Base-by-base conservation (phyloP, 2,329 filamentous ascomycete species). In the Ophiostoma angusticollis region DNA sequence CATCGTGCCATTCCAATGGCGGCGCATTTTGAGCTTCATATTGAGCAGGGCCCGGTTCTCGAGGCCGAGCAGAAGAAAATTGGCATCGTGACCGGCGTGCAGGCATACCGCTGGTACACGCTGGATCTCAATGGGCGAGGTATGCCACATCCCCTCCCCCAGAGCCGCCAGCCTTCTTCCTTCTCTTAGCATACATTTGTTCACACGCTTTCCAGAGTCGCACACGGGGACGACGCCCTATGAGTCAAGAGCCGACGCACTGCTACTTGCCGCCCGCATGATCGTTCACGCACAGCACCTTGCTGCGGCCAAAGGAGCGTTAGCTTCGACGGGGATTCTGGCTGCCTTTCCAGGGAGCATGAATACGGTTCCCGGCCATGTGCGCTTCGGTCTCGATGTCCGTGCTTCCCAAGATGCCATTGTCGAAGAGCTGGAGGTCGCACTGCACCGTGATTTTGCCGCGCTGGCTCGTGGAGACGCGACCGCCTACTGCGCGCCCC, bases 21-120 rank as follows among this genome's bases (percentile, higher is more conserved):
- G 0, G 82, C 80, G 0, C 82, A 89, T 55, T 87, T 89, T 50
- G 83, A 89, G 55, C 66, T 89, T 9, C 84, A 91, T 52, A 89
- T 89, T 37, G 84, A 93, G 54, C 84, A 93, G 55, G 82, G 83
- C 0, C 82, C 82, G 0, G 72, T 84, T 28, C 66, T 93, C 1
- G 77, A 87, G 50, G 67, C 67, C 12, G 64, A 70, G 21, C 60
- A 66, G 19, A 68, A 76, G 45, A 77, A 76, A 41, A 68, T 89
- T 39, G 78, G 80, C 17, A 68, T 84, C 9, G 82, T 87, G 5
- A 70, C 71, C 18, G 80, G 80, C 3, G 81, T 82, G 1, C 81
- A 86, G 53, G 79, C 78, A 8, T 85, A 83, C 55, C 72, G 74
- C 41, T 86, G 82, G 82, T 77, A 75, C 53, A 80, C 73, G 0